Percentiles rank a stretch among this genome's conserved stretches.
Conservation (phyloP, 306 rosid species). For the Medicago truncatula region DNA sequence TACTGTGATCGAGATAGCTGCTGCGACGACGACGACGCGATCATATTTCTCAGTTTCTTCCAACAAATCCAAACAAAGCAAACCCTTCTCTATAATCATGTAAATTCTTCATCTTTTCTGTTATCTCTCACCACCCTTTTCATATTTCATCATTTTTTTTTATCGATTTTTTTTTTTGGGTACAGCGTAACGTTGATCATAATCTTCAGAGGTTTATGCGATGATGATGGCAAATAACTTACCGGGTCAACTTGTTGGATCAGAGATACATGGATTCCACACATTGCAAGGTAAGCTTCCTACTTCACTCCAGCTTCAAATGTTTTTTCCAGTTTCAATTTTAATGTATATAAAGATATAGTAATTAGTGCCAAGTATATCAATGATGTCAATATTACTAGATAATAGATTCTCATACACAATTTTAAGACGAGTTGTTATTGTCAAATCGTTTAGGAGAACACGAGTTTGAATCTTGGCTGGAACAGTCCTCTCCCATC, state of each 20-base stretch:
- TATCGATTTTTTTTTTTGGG: neutral
- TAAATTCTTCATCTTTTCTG: constrained; percentile 31
- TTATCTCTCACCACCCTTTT: constrained; percentile 12
- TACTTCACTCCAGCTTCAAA: neutral
- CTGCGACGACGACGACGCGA: constrained; percentile 3
- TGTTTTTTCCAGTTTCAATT: neutral
- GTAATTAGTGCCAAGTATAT: neutral
- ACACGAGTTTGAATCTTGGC: neutral
- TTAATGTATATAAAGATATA: neutral
- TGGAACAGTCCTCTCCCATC: no score
- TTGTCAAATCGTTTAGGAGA: neutral
- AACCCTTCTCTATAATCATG: constrained; percentile 38
- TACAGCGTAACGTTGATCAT: constrained; percentile 6
- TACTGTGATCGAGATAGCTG: constrained; percentile 38
- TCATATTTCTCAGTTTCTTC: constrained; percentile 7
- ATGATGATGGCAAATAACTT: constrained; percentile 42
- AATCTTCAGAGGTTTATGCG: constrained; percentile 48
- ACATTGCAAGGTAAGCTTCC: constrained; percentile 68
- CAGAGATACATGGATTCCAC: constrained; percentile 95
- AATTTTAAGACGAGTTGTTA: no score
- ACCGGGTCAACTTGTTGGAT: constrained; percentile 61
- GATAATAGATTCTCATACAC: neutral
- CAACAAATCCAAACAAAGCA: neutral
- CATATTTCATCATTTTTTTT: neutral
- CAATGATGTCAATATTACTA: constrained; percentile 20